phyloP scores from a whole-genome alignment of 345 rosid species.

The Populus alba region DNA sequence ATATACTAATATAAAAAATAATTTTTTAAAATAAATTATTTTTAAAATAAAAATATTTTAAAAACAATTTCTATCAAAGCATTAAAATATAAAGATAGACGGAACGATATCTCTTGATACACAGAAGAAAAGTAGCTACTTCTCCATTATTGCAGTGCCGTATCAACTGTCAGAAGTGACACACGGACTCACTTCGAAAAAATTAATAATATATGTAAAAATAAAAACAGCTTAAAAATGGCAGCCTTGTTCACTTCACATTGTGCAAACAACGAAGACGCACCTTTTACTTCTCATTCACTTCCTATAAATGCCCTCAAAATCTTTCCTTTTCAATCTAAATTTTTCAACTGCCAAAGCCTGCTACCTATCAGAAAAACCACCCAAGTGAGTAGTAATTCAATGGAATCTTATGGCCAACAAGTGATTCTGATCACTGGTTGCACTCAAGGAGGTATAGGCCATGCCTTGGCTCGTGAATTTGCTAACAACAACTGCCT shows the following conservation, averaged over 20 bases:
- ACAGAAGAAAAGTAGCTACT: too few species aligned
- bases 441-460: constrained; percentile 80
- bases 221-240: not conserved
- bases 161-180: too few species aligned
- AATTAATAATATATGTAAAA: not conserved
- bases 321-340: not conserved
- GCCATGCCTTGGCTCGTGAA: constrained; percentile 76
- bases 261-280: not conserved
- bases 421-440: constrained; percentile 80
- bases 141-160: too few species aligned
- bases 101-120: too few species aligned
- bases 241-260: not conserved
- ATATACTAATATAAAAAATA: too few species aligned
- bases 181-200: not conserved
- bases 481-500: constrained; percentile 57
- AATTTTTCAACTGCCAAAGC: not conserved
- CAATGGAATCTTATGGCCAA: constrained; percentile 35
- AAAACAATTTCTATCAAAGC: too few species aligned
- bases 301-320: not conserved
- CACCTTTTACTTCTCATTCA: not conserved
- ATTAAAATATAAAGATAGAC: too few species aligned
- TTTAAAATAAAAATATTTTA: too few species aligned
- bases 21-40: too few species aligned
- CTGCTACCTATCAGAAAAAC: not conserved
- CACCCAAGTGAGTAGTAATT: not conserved